Evolutionary conservation across 768 basidiomycete genomes (phyloP).

Genomic region (Piloderma croceum): DNA sequence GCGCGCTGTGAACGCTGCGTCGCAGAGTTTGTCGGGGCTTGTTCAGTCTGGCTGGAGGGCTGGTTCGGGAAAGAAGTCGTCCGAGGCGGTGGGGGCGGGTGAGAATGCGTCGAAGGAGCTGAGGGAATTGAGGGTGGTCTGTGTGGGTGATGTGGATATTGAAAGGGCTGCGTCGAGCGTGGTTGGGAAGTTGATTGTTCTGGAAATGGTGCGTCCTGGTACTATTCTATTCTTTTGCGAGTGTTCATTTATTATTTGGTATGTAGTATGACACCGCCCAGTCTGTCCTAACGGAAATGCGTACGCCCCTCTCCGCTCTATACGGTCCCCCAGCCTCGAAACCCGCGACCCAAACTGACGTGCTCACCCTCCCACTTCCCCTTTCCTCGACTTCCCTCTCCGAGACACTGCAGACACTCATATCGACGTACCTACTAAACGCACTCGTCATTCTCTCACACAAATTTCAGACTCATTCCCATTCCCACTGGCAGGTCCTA

Average conservation of each 20-base stretch:
- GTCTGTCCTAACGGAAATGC: slow-evolving; percentile 40
- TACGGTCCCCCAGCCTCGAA: slow-evolving; percentile 15
- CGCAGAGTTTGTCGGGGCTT: slow-evolving; percentile 48
- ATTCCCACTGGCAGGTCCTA: slow-evolving; percentile 6
- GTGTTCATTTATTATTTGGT: neutral
- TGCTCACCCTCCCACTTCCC: slow-evolving; percentile 41
- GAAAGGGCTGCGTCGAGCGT: slow-evolving; percentile 71
- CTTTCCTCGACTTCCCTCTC: slow-evolving; percentile 27
- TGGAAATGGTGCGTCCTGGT: slow-evolving; percentile 61
- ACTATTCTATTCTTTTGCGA: no score
- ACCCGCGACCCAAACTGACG: slow-evolving; percentile 5
- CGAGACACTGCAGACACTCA: slow-evolving; percentile 41
- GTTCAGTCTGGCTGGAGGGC: slow-evolving; percentile 24
- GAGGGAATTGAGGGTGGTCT: slow-evolving; percentile 37
- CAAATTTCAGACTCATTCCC: slow-evolving; percentile 15
- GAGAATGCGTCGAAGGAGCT: slow-evolving; percentile 42
- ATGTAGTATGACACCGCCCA: slow-evolving; percentile 50
- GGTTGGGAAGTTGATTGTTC: slow-evolving; percentile 55
- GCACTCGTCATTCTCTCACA: slow-evolving; percentile 40
- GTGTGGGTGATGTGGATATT: slow-evolving; percentile 50
- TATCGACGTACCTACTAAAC: slow-evolving; percentile 57
- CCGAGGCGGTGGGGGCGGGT: slow-evolving; percentile 31
- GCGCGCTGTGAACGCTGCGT: slow-evolving; percentile 57
- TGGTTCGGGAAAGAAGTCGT: slow-evolving; percentile 17
- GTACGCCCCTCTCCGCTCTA: slow-evolving; percentile 35